These are phyloP conservation scores for Gloeophyllum trabeum DNA, from an alignment of 768 basidiomycete species.

Conservation along the genomic window DNA sequence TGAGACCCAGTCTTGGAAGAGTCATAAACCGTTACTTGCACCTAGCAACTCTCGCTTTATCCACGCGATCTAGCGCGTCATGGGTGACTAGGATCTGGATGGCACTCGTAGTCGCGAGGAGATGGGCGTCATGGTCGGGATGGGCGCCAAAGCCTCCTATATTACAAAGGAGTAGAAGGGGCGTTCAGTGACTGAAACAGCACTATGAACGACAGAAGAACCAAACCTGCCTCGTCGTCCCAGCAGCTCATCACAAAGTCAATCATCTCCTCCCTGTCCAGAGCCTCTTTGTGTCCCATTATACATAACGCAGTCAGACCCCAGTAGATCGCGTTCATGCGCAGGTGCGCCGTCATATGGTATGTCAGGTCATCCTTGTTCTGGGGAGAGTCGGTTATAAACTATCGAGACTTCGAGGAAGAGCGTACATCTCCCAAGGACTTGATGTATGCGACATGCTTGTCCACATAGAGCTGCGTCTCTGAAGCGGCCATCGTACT, in stretches of 20 bases:
- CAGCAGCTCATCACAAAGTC: constrained; percentile 90
- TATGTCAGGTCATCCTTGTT: constrained; percentile 78
- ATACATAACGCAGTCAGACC: constrained; percentile 80
- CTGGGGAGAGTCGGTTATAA: constrained; percentile 25
- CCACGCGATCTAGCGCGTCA: constrained; percentile 62
- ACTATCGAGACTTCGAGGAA: not conserved
- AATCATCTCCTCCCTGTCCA: constrained; percentile 78
- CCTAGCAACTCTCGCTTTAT: constrained; percentile 57
- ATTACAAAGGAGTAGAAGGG: not conserved
- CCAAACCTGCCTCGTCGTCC: constrained; percentile 77
- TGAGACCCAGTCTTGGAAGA: not conserved
- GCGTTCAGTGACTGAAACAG: not conserved
- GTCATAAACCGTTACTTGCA: constrained; percentile 37
- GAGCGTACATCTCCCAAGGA: constrained; percentile 49
- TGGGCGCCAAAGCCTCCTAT: constrained; percentile 88
- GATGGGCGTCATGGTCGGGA: constrained; percentile 87
- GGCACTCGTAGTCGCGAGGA: constrained; percentile 79
- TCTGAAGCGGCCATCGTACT: too few species aligned
- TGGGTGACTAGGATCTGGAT: constrained; percentile 88
- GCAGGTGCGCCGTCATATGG: constrained; percentile 86
- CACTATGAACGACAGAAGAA: constrained; percentile 1
- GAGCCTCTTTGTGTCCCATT: constrained; percentile 68
- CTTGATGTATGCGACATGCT: constrained; percentile 71
- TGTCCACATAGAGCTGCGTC: constrained; percentile 28
- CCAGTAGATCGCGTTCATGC: constrained; percentile 97